Evolutionary conservation across 306 rosid genomes (phyloP).

Genomic region (Begonia fuchsioides): DNA sequence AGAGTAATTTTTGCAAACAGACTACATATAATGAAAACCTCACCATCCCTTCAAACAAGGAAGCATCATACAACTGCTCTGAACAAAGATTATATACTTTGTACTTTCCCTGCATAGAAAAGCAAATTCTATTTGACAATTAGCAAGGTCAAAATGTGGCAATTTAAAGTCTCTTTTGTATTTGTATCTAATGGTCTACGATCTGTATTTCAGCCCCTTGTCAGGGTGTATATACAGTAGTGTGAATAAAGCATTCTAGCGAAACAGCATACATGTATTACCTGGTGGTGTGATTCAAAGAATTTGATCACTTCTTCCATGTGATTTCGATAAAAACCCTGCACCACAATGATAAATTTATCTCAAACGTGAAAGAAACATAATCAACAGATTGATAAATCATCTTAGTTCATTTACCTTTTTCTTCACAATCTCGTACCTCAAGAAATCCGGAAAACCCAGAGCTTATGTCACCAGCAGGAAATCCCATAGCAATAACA

Average conservation of each 20-base stretch:
- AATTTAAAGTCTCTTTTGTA: not conserved
- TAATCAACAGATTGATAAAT: slow-evolving; percentile 10
- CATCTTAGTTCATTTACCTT: not conserved
- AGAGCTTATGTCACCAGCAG: slow-evolving; percentile 83
- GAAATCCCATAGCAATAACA: slow-evolving; percentile 90
- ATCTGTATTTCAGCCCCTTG: not conserved
- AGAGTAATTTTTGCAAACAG: too few relatives aligned
- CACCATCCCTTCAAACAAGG: slow-evolving; percentile 92
- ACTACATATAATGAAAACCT: slow-evolving; percentile 9
- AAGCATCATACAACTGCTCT: slow-evolving; percentile 88
- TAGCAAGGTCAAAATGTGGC: not conserved
- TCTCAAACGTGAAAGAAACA: slow-evolving; percentile 9
- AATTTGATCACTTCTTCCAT: slow-evolving; percentile 88
- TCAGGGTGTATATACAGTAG: not conserved
- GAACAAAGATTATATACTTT: slow-evolving; percentile 95
- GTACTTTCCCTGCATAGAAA: slow-evolving; percentile 61
- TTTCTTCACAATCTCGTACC: slow-evolving; percentile 28
- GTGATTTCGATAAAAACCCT: slow-evolving; percentile 95
- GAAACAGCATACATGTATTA: slow-evolving; percentile 11
- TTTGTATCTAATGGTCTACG: not conserved
- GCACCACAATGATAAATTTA: slow-evolving; percentile 26
- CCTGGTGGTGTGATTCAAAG: slow-evolving; percentile 83
- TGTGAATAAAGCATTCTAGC: slow-evolving; percentile 3
- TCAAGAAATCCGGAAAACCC: slow-evolving; percentile 79
- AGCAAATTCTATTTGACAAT: slow-evolving; percentile 4